Base-by-base conservation (phyloP, 1,139 yeast species). In the Blastobotrys ciferrii region DNA sequence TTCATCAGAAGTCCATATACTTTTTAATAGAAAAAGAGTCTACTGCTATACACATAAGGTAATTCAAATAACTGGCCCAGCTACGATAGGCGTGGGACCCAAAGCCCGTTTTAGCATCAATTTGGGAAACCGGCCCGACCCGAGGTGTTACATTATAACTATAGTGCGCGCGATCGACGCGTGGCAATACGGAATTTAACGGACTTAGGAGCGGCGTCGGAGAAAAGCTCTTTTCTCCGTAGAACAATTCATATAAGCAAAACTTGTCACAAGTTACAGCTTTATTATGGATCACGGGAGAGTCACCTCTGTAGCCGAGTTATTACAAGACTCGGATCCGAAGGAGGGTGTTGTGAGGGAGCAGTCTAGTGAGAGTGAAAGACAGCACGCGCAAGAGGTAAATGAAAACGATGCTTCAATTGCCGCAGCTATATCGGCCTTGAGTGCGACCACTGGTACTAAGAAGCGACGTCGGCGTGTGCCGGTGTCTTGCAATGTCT, bases 401-500 rank as follows among this genome's bases (percentile, higher is more conserved):
- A 35, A 35, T 15, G 41, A 23, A 12, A 13, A 33, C 37, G 17
- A 33, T 3, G 37, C n/a, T 6, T 13, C 35, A 32, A 32, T 32
- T 32, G 35, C 13, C 7, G 15, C 35, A 13, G 35, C 13, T 6
- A 32, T 13, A 12, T 14, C 18, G 23, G 38, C 32, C 4, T 13
- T 20, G 25, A 25, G 13, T 15, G 32, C 25, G 5, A 7, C 33
- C 30, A 32, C 20, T 11, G 25, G 19, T 13, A 43, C 48, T 5
- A 48, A 45, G 36, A 37, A 43, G 20, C 52, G 50, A 28, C 47
- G 62, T 2, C 42, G 58, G 35, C 45, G 62, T 31, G 49, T 57
- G 1, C 59, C 62, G 2, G 48, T 55, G 15, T 57, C 61, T 1
- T 58, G 62, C 45, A 56, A 56, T 32, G 52, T 55, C 2, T 58